Percentiles rank a stretch among this genome's conserved stretches.
These are phyloP conservation scores for Domatiomyces globalis DNA, from an alignment of 2,329 filamentous ascomycete species.

Conservation along the genomic window DNA sequence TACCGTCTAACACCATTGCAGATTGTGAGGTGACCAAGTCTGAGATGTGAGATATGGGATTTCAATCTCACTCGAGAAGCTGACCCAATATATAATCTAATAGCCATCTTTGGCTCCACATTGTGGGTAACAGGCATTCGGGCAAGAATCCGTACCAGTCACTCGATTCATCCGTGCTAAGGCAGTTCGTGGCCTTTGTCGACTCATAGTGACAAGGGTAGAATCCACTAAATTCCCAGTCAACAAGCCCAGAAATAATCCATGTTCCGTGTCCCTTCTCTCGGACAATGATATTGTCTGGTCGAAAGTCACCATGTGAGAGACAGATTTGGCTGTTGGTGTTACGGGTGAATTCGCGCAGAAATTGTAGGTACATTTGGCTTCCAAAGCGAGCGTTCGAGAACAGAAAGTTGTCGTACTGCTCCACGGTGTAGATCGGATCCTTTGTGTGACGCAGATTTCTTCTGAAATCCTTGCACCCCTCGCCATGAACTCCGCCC, in stretches of 20 bases:
- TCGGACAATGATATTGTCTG: constrained; percentile 1
- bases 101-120: too few relatives aligned
- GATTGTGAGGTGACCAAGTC: too few relatives aligned
- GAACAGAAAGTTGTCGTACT: constrained; percentile 2
- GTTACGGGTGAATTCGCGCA: neutral
- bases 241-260: neutral
- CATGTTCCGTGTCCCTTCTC: neutral
- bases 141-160: constrained; percentile 1
- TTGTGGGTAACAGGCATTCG: neutral
- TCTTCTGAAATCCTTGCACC: constrained; percentile 1
- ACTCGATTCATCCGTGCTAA: neutral
- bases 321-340: neutral
- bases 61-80: neutral
- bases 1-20: neutral
- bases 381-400: constrained; percentile 1
- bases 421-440: neutral
- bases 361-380: neutral
- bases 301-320: constrained; percentile 1
- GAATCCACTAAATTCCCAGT: constrained; percentile 1
- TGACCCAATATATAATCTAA: too few relatives aligned
- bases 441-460: neutral
- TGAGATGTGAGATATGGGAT: too few relatives aligned
- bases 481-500: neutral
- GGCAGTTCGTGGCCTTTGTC: constrained; percentile 2
- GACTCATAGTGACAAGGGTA: neutral